A percentile compares a stretch with the other conserved stretches of the same genome.
Evolutionary conservation across 2,329 filamentous ascomycete genomes (phyloP).

Genomic region (Ophiostoma tasmaniense): DNA sequence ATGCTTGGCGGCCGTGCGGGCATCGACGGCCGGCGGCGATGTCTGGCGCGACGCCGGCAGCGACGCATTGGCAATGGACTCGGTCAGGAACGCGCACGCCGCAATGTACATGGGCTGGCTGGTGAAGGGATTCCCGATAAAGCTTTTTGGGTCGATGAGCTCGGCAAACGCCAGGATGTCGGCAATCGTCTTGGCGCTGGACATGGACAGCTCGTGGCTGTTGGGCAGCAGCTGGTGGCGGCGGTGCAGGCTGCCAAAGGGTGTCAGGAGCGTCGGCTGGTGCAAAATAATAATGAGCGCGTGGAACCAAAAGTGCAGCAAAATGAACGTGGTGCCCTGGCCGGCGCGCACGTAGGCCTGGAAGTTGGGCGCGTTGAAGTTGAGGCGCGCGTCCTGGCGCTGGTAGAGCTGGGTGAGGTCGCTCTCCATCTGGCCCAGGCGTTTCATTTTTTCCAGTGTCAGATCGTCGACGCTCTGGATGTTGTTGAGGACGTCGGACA

Average conservation of each 20-base stretch:
- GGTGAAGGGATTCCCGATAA: conserved; percentile 81
- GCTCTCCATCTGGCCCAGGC: conserved; percentile 68
- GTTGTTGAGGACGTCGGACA: conserved; percentile 77
- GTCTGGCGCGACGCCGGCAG: conserved; percentile 54
- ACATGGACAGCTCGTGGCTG: conserved; percentile 75
- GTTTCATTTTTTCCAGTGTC: conserved; percentile 63
- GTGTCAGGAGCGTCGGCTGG: conserved; percentile 72
- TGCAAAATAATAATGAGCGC: conserved; percentile 77
- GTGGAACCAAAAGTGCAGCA: conserved; percentile 85
- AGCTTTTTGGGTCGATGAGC: conserved; percentile 75
- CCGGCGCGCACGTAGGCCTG: conserved; percentile 72
- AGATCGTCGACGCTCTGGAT: conserved; percentile 67
- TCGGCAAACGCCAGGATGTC: conserved; percentile 83
- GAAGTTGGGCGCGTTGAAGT: conserved; percentile 82
- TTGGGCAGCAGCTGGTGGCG: conserved; percentile 69
- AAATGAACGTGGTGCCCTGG: conserved; percentile 77
- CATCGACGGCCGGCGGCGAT: conserved; percentile 35
- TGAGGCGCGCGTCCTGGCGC: conserved; percentile 61
- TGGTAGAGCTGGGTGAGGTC: conserved; percentile 67
- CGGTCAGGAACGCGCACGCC: conserved; percentile 79
- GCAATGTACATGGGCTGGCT: conserved; percentile 89
- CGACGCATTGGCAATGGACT: conserved; percentile 64
- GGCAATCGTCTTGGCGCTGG: conserved; percentile 82
- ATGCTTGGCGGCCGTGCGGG: conserved; percentile 35
- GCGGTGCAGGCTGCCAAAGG: conserved; percentile 51